Evolutionary conservation across 1,139 yeast species (phyloP).

Genomic region (Magnusiomyces starmeri): DNA sequence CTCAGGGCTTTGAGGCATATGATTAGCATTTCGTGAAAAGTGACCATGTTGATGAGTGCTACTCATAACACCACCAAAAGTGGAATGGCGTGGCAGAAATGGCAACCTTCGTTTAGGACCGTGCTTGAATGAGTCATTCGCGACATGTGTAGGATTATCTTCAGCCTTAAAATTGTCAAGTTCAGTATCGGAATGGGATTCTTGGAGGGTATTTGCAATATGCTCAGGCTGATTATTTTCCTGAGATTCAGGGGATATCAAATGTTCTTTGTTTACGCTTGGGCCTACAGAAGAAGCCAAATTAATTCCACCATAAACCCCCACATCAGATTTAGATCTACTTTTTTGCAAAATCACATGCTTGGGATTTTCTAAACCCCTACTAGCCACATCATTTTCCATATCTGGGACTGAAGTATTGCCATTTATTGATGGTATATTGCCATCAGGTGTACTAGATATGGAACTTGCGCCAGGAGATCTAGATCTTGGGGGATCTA

Average conservation of each 20-base stretch:
- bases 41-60: background rate
- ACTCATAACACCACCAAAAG: background rate
- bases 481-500: background rate
- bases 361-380: background rate
- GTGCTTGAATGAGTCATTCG: background rate
- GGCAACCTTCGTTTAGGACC: background rate
- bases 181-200: background rate
- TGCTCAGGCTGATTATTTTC: no score
- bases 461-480: no score
- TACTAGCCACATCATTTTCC: background rate
- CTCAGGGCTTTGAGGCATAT: background rate
- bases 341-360: background rate
- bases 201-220: background rate
- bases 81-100: background rate
- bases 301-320: conserved; percentile 2
- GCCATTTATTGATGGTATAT: background rate
- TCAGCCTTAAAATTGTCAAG: background rate
- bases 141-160: background rate
- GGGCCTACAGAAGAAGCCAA: no score
- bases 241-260: no score
- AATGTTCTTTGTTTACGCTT: no score
- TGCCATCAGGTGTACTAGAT: background rate
- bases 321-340: conserved; percentile 7
- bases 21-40: background rate
- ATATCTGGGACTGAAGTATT: background rate